A percentile compares a stretch with the other conserved stretches of the same genome.
Evolutionary conservation across 495 filamentous ascomycete genomes (phyloP).

Genomic region (Aspergillus panamensis): DNA sequence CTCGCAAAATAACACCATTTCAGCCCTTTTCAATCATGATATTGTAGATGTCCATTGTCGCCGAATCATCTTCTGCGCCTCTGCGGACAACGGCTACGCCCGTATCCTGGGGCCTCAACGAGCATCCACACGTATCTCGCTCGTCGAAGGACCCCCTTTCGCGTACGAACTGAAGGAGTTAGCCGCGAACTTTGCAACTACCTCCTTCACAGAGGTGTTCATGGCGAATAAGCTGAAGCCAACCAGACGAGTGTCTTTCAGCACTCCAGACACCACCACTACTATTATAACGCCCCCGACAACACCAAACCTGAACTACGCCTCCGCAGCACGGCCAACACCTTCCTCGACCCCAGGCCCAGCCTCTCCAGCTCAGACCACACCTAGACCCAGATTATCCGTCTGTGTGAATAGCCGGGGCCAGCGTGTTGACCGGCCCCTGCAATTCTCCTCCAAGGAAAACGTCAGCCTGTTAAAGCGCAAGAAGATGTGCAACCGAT

Average conservation of each 20-base stretch:
- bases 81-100: slow-evolving; percentile 33
- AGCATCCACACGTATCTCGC: slow-evolving; percentile 21
- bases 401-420: slow-evolving; percentile 21
- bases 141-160: slow-evolving; percentile 30
- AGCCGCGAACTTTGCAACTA: slow-evolving; percentile 18
- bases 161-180: slow-evolving; percentile 24
- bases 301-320: slow-evolving; percentile 22
- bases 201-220: slow-evolving; percentile 26
- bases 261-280: not conserved
- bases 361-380: not conserved
- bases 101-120: slow-evolving; percentile 24
- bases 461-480: slow-evolving; percentile 19
- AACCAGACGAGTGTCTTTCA: slow-evolving; percentile 17
- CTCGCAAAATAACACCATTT: no score
- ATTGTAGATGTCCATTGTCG: slow-evolving; percentile 26
- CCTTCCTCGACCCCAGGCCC: not conserved
- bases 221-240: slow-evolving; percentile 20
- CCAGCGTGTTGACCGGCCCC: slow-evolving; percentile 25
- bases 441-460: slow-evolving; percentile 19
- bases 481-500: slow-evolving; percentile 27
- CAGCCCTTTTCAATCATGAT: slow-evolving; percentile 26
- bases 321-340: slow-evolving; percentile 17
- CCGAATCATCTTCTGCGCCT: slow-evolving; percentile 29
- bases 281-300: slow-evolving; percentile 10
- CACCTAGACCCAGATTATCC: not conserved